Evolutionary conservation across 768 basidiomycete genomes (phyloP).

Genomic region (Rhizopogon rudus): DNA sequence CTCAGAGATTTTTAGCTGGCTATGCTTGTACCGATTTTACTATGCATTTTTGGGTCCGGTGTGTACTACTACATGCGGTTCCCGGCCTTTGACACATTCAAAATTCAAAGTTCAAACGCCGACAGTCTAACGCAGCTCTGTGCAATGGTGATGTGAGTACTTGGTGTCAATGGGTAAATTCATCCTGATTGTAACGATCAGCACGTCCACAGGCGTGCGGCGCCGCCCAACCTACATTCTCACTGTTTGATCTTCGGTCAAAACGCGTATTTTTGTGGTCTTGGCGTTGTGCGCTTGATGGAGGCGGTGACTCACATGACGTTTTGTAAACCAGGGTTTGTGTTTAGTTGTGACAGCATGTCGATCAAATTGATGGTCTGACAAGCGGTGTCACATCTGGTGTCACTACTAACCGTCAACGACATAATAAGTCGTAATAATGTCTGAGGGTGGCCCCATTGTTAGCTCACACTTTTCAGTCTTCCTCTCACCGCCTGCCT

Average conservation of each 20-base stretch:
- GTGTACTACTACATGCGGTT: too few species aligned
- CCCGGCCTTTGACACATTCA: too few species aligned
- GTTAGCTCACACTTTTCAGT: background rate
- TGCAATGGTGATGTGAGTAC: background rate
- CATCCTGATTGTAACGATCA: background rate
- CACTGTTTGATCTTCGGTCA: background rate
- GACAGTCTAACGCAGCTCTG: too few species aligned
- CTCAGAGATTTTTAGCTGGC: too few species aligned
- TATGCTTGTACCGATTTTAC: too few species aligned
- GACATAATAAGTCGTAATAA: background rate
- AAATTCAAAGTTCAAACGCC: too few species aligned
- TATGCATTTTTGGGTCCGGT: too few species aligned
- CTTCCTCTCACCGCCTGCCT: background rate
- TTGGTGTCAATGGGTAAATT: background rate
- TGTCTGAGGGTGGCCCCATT: background rate
- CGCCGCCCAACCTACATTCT: too few species aligned
- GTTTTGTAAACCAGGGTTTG: background rate
- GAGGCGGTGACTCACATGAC: background rate
- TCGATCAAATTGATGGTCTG: background rate
- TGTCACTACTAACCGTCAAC: background rate
- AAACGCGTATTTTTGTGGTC: background rate
- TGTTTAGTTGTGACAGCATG: background rate
- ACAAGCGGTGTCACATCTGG: slow-evolving; percentile 1
- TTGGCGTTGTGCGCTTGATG: background rate
- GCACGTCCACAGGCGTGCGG: background rate